Evolutionary conservation across 495 filamentous ascomycete species (phyloP).

Genomic region (Penicillium atrosanguineum): DNA sequence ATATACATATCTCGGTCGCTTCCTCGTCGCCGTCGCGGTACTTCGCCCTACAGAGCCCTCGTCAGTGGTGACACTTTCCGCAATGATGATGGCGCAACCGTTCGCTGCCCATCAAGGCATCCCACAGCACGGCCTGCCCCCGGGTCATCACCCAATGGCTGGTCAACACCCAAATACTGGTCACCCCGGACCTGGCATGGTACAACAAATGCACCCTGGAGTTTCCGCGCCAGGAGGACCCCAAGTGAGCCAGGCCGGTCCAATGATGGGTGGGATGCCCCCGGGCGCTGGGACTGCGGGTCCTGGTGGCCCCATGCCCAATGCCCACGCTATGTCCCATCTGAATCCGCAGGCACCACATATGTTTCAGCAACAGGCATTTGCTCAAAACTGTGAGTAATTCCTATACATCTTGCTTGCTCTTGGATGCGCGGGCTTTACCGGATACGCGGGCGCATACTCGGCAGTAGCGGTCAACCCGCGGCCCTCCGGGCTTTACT

Average conservation of each 20-base stretch:
- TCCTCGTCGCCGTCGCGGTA: slow-evolving; percentile 17
- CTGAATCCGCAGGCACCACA: slow-evolving; percentile 68
- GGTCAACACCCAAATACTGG: slow-evolving; percentile 66
- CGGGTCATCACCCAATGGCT: slow-evolving; percentile 77
- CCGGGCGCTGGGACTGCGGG: slow-evolving; percentile 56
- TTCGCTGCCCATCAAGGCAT: slow-evolving; percentile 74
- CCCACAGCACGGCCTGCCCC: slow-evolving; percentile 70
- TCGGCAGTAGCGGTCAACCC: background rate
- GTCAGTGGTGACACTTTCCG: slow-evolving; percentile 49
- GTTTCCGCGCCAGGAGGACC: slow-evolving; percentile 76
- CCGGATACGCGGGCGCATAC: background rate
- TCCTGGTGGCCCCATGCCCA: slow-evolving; percentile 59
- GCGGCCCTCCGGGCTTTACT: slow-evolving; percentile 3
- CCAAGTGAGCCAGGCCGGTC: slow-evolving; percentile 75
- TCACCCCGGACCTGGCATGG: slow-evolving; percentile 59
- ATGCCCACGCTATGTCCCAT: slow-evolving; percentile 77
- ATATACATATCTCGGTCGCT: slow-evolving; percentile 18
- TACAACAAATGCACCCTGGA: slow-evolving; percentile 77
- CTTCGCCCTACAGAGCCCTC: slow-evolving; percentile 21
- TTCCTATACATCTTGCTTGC: background rate
- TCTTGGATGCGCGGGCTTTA: background rate
- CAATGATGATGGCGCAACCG: slow-evolving; percentile 68
- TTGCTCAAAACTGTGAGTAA: slow-evolving; percentile 41
- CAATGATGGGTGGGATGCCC: slow-evolving; percentile 80
- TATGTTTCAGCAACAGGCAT: slow-evolving; percentile 60